Conservation (phyloP, 2,329 filamentous ascomycete genomes). For the Diaporthe citrichinensis region DNA sequence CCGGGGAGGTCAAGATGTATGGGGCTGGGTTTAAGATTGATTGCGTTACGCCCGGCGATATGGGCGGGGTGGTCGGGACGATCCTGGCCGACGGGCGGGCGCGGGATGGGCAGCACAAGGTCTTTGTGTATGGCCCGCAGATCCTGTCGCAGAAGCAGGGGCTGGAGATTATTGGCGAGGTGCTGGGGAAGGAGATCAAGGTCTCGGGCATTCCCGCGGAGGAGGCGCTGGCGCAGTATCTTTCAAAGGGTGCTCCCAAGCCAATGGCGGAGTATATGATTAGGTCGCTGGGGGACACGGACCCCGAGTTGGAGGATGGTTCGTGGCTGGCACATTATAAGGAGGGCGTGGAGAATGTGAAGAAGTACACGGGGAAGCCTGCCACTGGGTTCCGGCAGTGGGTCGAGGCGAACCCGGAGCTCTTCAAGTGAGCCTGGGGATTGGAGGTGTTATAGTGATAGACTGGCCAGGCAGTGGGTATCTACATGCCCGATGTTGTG, state of each 20-base stretch:
- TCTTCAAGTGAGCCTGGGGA: conserved; percentile 44
- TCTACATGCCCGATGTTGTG: not conserved
- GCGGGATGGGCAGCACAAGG: conserved; percentile 47
- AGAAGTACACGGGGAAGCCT: conserved; percentile 34
- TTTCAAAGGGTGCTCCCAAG: conserved; percentile 13
- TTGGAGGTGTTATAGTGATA: conserved; percentile 22
- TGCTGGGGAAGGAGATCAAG: conserved; percentile 50
- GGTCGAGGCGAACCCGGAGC: conserved; percentile 35
- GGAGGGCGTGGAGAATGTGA: conserved; percentile 37
- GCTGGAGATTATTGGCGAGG: conserved; percentile 48
- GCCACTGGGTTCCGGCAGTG: conserved; percentile 35
- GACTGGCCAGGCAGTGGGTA: not conserved
- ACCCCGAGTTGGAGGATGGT: conserved; percentile 1
- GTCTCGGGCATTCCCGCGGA: conserved; percentile 36
- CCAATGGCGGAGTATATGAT: conserved; percentile 28
- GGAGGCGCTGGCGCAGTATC: conserved; percentile 12
- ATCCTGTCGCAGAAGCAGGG: conserved; percentile 50
- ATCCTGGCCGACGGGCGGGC: conserved; percentile 53
- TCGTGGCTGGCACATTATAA: conserved; percentile 26
- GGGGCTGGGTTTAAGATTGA: conserved; percentile 53
- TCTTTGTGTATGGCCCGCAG: conserved; percentile 56
- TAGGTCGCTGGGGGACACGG: conserved; percentile 10
- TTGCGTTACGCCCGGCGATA: conserved; percentile 58
- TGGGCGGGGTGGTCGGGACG: conserved; percentile 58
- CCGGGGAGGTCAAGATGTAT: conserved; percentile 52